Evolutionary conservation across 345 rosid genomes (phyloP).

Genomic region (Garcia nutans): DNA sequence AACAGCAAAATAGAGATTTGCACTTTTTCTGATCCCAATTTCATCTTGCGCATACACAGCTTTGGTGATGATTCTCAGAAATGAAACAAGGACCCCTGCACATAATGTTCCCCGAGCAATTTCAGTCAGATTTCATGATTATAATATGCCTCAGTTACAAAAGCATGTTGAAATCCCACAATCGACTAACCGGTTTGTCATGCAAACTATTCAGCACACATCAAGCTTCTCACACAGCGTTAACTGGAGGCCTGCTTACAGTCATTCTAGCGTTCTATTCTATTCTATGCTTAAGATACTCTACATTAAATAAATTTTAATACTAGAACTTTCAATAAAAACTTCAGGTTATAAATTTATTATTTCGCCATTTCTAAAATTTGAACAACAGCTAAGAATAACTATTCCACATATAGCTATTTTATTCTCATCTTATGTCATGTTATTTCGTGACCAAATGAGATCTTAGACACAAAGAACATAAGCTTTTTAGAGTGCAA

Average conservation of each 20-base stretch:
- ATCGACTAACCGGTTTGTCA: background rate
- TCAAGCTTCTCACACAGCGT: background rate
- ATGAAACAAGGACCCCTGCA: slow-evolving; percentile 91
- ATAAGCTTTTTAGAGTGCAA: background rate
- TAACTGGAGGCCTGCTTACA: background rate
- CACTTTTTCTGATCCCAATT: slow-evolving; percentile 70
- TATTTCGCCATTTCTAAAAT: too few relatives aligned
- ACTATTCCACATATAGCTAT: too few relatives aligned
- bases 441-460: too few relatives aligned
- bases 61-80: slow-evolving; percentile 75
- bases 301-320: too few relatives aligned
- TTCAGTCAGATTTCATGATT: background rate
- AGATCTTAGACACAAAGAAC: background rate
- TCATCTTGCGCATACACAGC: slow-evolving; percentile 72
- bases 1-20: slow-evolving; percentile 70
- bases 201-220: background rate
- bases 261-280: background rate
- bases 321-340: too few relatives aligned
- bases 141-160: background rate
- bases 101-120: background rate
- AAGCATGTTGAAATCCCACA: too few relatives aligned
- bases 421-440: too few relatives aligned
- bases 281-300: too few relatives aligned
- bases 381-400: too few relatives aligned
- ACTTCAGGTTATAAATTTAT: too few relatives aligned